Evolutionary conservation across 192 early-diverging fungal species (phyloP), one percentile per base, ranked within the genome.

Genomic region (Gonapodya sp.): DNA sequence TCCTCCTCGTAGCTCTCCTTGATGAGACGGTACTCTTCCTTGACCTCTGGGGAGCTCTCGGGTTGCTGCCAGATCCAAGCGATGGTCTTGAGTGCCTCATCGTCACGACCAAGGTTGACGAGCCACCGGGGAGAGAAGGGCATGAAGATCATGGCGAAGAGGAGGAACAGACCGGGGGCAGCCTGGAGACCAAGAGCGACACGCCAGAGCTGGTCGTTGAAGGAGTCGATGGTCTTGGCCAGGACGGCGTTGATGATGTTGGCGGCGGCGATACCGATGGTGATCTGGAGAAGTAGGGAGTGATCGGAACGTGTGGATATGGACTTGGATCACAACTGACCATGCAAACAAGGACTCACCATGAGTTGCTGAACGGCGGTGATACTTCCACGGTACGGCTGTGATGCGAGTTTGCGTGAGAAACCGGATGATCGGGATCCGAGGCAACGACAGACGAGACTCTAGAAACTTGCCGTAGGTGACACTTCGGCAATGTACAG

Each of bases 281-380:
- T 33, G 18, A 77, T 0, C 31, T 1, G 1, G 78, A 81, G 1
- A 35, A 93, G 91, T n/a, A 92, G 85, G 0, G 84, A 84, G 1
- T 90, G 82, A 30, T 90, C 89, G 83, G 90, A 94, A 88, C 94
- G 95, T 89, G 96, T 90, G 73, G 94, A 89, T 75, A 93, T 89
- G 84, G 31, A 90, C 2, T 34, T 77, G 75, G 75, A 77, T 16
- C 30, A 32, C 34, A 34, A 77, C n/a, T 77, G 75, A 16, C 75
- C 18, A 77, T 18, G 75, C 16, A 2, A 8, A 77, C 75, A 2
- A 14, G 75, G 46, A 64, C 46, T 98, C 84, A 98, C 96, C 81
- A 94, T 93, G 88, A 94, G 93, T 84, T 98, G 96, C 75, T 77
- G 75, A 33, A 77, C 34, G 75, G 75, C 75, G 8, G 75, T 77